These are phyloP conservation scores for Sideroxylon spinosum DNA, from an alignment of 179 eudicot species.

Conservation along the genomic window DNA sequence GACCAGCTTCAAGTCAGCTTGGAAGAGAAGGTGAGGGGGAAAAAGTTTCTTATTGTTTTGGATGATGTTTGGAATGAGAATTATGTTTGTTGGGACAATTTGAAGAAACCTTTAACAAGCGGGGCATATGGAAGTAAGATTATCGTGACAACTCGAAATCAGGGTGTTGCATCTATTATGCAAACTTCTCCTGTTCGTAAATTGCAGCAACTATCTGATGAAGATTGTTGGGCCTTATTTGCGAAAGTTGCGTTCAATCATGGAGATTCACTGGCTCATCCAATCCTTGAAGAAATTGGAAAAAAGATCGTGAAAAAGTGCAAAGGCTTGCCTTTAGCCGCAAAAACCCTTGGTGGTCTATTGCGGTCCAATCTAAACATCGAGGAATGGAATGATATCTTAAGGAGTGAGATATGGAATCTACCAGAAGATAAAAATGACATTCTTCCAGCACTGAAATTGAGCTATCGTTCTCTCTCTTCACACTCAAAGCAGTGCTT, in stretches of 20 bases:
- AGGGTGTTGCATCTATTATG: not conserved
- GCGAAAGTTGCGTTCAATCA: not conserved
- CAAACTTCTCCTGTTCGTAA: not conserved
- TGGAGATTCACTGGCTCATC: not conserved
- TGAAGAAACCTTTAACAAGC: not conserved
- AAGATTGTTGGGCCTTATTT: constrained; percentile 13
- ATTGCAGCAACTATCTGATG: not conserved
- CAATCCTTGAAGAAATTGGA: not conserved
- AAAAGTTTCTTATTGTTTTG: constrained; percentile 13
- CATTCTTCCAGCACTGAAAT: constrained; percentile 21
- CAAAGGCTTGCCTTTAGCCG: constrained; percentile 16
- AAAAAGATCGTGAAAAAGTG: constrained; percentile 10
- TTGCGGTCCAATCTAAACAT: constrained; percentile 14
- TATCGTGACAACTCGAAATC: constrained; percentile 12
- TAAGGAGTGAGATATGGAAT: constrained; percentile 15
- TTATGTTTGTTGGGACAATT: not conserved
- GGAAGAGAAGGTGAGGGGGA: not conserved
- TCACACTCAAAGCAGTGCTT: constrained; percentile 30
- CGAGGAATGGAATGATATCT: constrained; percentile 21
- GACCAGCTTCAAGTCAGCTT: not conserved
- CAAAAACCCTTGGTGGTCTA: constrained; percentile 23
- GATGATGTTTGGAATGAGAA: constrained; percentile 22
- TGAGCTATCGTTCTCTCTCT: constrained; percentile 30
- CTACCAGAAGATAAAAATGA: not conserved
- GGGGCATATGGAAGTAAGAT: constrained; percentile 22